Evolutionary conservation across 441 rosid genomes (phyloP).

Genomic region (Erodium chrysanthum): DNA sequence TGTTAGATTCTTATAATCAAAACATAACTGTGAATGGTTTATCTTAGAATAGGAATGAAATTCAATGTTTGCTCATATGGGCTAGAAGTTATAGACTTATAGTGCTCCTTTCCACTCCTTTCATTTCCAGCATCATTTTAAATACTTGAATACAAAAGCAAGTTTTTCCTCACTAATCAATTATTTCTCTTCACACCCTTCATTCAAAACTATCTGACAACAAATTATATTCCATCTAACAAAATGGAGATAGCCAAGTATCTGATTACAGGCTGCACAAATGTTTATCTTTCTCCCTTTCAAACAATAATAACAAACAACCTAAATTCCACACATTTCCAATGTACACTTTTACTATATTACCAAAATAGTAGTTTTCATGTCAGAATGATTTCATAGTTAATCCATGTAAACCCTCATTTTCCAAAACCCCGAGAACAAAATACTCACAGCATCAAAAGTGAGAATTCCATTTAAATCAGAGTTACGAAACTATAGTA

Average conservation of each 20-base stretch:
- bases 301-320: background rate
- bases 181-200: conserved; percentile 1
- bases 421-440: background rate
- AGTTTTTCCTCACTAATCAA: background rate
- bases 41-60: background rate
- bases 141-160: background rate
- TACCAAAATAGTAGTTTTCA: background rate
- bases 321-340: background rate
- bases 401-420: background rate
- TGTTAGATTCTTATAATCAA: background rate
- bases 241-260: background rate
- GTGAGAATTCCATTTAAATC: background rate
- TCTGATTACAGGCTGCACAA: background rate
- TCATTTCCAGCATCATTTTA: background rate
- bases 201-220: background rate
- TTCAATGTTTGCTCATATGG: background rate
- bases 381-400: background rate
- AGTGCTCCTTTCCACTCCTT: background rate
- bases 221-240: background rate
- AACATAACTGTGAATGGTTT: background rate
- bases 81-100: background rate
- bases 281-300: background rate
- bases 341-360: background rate
- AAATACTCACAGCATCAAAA: background rate
- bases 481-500: background rate